Conservation (phyloP, 768 basidiomycete genomes). For the Hygrophorus pudorinus region DNA sequence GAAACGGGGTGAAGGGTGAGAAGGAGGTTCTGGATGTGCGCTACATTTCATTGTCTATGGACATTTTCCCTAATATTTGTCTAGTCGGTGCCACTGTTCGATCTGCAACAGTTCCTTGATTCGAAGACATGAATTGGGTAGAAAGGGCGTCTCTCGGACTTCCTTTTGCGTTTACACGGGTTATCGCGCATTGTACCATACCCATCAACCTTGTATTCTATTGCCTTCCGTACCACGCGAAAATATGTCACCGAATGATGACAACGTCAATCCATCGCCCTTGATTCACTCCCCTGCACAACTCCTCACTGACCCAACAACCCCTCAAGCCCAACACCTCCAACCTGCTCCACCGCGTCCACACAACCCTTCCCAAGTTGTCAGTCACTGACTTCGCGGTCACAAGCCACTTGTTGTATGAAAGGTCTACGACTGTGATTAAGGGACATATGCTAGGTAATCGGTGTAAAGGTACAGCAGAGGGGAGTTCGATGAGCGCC, state of each 20-base stretch:
- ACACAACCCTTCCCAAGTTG: conserved; percentile 36
- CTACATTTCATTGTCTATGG: conserved; percentile 9
- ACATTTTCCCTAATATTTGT: conserved; percentile 2
- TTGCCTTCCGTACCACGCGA: not conserved
- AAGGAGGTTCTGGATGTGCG: conserved; percentile 3
- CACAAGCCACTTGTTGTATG: conserved; percentile 39
- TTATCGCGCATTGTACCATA: not conserved
- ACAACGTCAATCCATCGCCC: conserved; percentile 59
- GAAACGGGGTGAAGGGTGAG: too few species aligned
- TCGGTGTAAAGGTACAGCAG: conserved; percentile 30
- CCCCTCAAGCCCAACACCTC: conserved; percentile 46
- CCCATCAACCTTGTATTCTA: not conserved
- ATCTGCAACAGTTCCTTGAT: conserved; percentile 44
- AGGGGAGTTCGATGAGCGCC: conserved; percentile 33
- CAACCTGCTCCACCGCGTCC: conserved; percentile 46
- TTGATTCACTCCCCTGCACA: conserved; percentile 40
- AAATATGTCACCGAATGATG: conserved; percentile 26
- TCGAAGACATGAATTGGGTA: conserved; percentile 32
- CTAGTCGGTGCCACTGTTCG: conserved; percentile 34
- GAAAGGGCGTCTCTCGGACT: conserved; percentile 24
- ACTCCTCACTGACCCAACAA: conserved; percentile 35
- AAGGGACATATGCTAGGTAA: conserved; percentile 37
- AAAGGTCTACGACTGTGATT: conserved; percentile 41
- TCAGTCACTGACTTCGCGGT: not conserved
- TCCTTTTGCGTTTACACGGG: conserved; percentile 47